phyloP scores from a whole-genome alignment of 2,329 filamentous ascomycete species.

The Rosellinia necatrix region DNA sequence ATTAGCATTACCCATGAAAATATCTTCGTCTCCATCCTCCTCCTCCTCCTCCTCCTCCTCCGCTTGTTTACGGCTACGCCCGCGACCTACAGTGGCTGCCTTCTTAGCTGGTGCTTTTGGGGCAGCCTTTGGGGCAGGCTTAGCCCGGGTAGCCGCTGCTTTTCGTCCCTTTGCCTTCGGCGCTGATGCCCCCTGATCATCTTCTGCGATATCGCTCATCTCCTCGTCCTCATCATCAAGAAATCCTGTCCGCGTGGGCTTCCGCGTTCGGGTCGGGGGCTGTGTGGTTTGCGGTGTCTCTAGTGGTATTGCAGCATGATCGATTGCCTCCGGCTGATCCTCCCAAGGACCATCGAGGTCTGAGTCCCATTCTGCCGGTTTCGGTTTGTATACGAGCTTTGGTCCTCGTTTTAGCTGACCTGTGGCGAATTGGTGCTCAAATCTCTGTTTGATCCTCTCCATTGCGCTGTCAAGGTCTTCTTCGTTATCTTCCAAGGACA shows the following conservation, averaged over 20 bases:
- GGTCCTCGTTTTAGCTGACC: slow-evolving; percentile 62
- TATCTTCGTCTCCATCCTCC: slow-evolving; percentile 54
- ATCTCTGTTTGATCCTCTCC: slow-evolving; percentile 69
- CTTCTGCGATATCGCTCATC: slow-evolving; percentile 50
- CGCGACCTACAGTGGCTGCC: slow-evolving; percentile 51
- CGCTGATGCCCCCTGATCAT: slow-evolving; percentile 53
- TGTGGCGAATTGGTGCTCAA: slow-evolving; percentile 72
- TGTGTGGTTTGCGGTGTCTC: slow-evolving; percentile 27
- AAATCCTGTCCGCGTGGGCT: slow-evolving; percentile 40
- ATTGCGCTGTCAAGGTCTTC: slow-evolving; percentile 75
- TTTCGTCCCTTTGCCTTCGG: slow-evolving; percentile 40
- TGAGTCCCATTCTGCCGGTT: slow-evolving; percentile 83
- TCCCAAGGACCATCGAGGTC: slow-evolving; percentile 88
- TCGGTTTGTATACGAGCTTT: slow-evolving; percentile 69
- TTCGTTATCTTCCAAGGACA: slow-evolving; percentile 67
- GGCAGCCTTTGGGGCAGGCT: slow-evolving; percentile 47
- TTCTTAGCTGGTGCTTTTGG: slow-evolving; percentile 53
- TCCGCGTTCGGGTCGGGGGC: slow-evolving; percentile 40
- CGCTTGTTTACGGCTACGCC: slow-evolving; percentile 45
- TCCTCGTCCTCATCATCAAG: slow-evolving; percentile 55
- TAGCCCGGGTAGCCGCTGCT: slow-evolving; percentile 41
- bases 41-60: slow-evolving; percentile 46
- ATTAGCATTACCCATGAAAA: slow-evolving; percentile 60
- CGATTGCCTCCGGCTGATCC: slow-evolving; percentile 71
- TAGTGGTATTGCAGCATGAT: slow-evolving; percentile 41